Evolutionary conservation across 2,329 filamentous ascomycete species (phyloP), one percentile per base, ranked within the genome.

Genomic region (Eutypella sp.): DNA sequence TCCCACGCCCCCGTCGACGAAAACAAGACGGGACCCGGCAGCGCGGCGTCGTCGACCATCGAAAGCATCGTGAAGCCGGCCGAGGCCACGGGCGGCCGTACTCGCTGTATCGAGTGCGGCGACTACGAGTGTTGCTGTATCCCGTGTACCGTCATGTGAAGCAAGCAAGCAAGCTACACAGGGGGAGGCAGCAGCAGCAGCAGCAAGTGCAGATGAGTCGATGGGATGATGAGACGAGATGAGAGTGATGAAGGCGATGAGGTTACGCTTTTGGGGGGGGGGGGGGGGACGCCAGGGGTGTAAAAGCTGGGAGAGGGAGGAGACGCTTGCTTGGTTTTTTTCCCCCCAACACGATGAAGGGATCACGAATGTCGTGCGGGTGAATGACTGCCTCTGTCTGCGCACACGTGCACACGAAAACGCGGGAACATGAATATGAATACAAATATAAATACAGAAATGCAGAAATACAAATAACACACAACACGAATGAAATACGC

Each of bases 51-150:
- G 1, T 74, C 72, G 38, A 74, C 72, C 42, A 68, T 73, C 49
- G 70, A 71, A 52, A 71, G 63, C 55, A 74, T 79, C 57, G 57
- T 78, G 53, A 79, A 78, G 65, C 70, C 72, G 7, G 68, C 68
- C 40, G 64, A 63, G 34, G 62, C 62, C 3, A 58, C 65, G 1
- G 68, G 65, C 25, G 66, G 64, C 36, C 69, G 71, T 58, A 73
- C 72, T 2, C 70, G 67, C 47, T 78, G 74, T 55, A 65, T 76
- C 49, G 68, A 75, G 54, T 76, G 74, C 53, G 74, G 70, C 51
- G 73, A 69, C 31, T 72, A 67, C 52, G 66, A 75, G 42, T 79
- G 75, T 59, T 80, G 76, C 60, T 80, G 76, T 57, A 76, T 79
- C 44, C 74, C 73, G 19, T 79, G 76, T 51, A 68, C 65, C 8